Evolutionary conservation across 345 rosid genomes (phyloP), one percentile per base, ranked within the genome.

Genomic region (Populus ilicifolia): DNA sequence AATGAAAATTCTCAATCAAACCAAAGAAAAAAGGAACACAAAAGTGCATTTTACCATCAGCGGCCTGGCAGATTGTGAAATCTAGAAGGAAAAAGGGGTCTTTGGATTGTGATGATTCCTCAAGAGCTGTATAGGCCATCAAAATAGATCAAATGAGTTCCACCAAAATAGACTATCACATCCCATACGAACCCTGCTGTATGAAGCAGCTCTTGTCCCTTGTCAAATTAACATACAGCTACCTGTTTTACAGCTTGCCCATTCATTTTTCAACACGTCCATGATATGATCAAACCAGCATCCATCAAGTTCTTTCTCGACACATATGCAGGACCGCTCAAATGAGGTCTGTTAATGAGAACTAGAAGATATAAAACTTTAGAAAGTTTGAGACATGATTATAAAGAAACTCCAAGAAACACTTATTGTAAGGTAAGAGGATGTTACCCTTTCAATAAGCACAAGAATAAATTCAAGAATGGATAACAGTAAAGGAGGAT

Each of bases 321-420:
- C 81, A 48, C 70, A 72, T 71, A 82, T 81, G 66, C 79, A 33
- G 78, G 89, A 84, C 74, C 73, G 87, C 76, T 78, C 80, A 75
- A 62, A 89, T 35, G 90, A 88, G 77, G 80, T 82, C 94, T 89
- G 91, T 81, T 83, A 85, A 91, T 72, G 84, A 75, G 69, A 87
- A 86, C 92, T 89, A 89, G 83, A 86, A 79, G 83, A 90, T 83
- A 85, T 89, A 83, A 85, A 86, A 86, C 80, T 91, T 89, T 86
- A 87, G 89, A 85, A 83, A 84, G 70, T 70, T 78, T 83, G 25
- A 72, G 78, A 72, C 3, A 72, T 35, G 61, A 35, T 1, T 69
- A 44, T 23, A 43, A 8, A 64, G 56, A 62, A 50, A 59, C 23
- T 56, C 70, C 64, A 46, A 74, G 27, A 43, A 78, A 25, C 50